phyloP scores from a whole-genome alignment of 495 filamentous ascomycete genomes.

The Penicillium cosmopolitanum region DNA sequence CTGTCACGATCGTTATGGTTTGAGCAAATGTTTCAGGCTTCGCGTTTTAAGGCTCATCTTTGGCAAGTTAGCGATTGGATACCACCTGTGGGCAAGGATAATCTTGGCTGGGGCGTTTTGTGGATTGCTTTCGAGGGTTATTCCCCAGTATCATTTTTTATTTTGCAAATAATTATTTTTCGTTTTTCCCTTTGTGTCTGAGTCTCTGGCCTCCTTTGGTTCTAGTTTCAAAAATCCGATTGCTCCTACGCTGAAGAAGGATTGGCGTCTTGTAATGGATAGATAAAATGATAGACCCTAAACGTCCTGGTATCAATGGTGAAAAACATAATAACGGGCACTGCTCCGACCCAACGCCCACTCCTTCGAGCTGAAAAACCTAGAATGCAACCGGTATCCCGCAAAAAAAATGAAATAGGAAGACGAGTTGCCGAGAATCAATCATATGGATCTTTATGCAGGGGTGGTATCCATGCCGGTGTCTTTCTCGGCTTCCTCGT shows the following conservation, averaged over 20 bases:
- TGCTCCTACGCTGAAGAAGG: too few species aligned
- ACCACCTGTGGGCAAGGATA: conserved; percentile 20
- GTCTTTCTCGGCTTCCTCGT: conserved; percentile 16
- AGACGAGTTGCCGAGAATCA: not conserved
- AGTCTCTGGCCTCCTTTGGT: too few species aligned
- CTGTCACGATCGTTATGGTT: conserved; percentile 29
- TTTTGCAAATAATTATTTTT: conserved; percentile 2
- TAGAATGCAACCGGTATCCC: not conserved
- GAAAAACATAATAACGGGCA: not conserved
- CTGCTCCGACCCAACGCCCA: not conserved
- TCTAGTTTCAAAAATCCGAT: too few species aligned
- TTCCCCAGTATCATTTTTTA: conserved; percentile 9
- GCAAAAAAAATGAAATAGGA: not conserved
- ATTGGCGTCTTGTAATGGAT: too few species aligned
- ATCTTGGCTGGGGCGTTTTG: conserved; percentile 25
- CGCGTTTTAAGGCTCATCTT: conserved; percentile 10
- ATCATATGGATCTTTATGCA: conserved; percentile 4
- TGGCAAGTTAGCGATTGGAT: conserved; percentile 18
- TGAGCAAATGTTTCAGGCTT: conserved; percentile 5
- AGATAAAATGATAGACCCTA: not conserved
- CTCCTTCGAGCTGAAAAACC: not conserved
- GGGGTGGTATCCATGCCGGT: conserved; percentile 26
- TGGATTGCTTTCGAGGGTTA: conserved; percentile 7
- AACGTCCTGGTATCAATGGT: not conserved
- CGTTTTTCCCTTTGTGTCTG: not conserved